A percentile compares a stretch with the other conserved stretches of the same genome.
These are phyloP conservation scores for Acacia melanoxylon DNA, from an alignment of 306 rosid genomes.

Conservation along the genomic window DNA sequence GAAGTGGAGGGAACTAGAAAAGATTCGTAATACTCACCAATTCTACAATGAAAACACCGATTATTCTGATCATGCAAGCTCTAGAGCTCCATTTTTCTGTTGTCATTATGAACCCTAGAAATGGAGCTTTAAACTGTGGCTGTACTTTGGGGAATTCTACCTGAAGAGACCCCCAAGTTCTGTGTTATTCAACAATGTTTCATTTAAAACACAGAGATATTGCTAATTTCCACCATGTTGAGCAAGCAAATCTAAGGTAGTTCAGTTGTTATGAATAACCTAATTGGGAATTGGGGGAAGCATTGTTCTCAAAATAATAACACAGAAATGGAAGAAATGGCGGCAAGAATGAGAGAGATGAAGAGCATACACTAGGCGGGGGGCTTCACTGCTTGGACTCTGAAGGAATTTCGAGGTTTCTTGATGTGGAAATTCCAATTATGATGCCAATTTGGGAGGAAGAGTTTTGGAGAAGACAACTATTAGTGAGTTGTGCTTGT, in stretches of 20 bases:
- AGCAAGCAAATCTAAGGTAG: background rate
- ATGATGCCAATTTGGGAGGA: conserved; percentile 29
- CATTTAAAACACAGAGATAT: too few species aligned
- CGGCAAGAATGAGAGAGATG: background rate
- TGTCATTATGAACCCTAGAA: conserved; percentile 82
- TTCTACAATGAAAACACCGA: conserved; percentile 80
- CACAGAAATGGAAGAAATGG: background rate
- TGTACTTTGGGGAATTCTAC: conserved; percentile 76
- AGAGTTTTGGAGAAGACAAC: conserved; percentile 28
- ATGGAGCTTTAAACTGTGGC: conserved; percentile 73
- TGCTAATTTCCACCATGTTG: background rate
- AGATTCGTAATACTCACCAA: conserved; percentile 46
- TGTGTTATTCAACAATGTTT: background rate
- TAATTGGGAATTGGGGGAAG: too few species aligned
- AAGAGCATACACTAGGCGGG: conserved; percentile 72
- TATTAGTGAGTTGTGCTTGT: too few species aligned
- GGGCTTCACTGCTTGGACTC: conserved; percentile 66
- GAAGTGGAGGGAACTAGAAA: too few species aligned
- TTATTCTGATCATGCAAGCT: conserved; percentile 91
- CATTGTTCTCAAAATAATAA: background rate
- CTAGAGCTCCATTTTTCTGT: conserved; percentile 97
- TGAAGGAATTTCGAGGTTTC: conserved; percentile 35
- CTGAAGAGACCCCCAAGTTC: conserved; percentile 42
- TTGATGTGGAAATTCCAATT: conserved; percentile 15
- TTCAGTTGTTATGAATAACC: background rate